These are phyloP conservation scores for Trapa incisa DNA, from an alignment of 345 rosid species.

Conservation along the genomic window DNA sequence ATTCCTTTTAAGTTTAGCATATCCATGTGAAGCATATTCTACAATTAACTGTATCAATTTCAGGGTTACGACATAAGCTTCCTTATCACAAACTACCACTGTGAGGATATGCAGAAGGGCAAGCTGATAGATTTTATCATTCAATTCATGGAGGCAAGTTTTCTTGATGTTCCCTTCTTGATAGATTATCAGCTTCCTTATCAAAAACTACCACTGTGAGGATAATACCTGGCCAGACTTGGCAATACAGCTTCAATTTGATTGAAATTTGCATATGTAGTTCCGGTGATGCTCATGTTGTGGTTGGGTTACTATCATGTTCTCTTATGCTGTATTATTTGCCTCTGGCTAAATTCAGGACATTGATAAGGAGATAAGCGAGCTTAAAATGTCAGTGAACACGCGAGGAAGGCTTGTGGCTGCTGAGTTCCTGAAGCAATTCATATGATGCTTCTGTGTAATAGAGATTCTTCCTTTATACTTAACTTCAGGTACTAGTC, in stretches of 20 bases:
- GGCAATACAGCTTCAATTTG: neutral
- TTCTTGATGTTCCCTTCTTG: slow-evolving; percentile 6
- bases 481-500: neutral
- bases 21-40: neutral
- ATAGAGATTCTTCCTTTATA: neutral
- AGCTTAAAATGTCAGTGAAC: slow-evolving; percentile 78
- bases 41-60: neutral
- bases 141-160: slow-evolving; percentile 96
- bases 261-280: neutral
- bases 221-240: neutral
- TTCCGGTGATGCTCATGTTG: neutral
- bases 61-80: slow-evolving; percentile 99
- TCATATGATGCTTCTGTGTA: slow-evolving; percentile 18
- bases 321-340: neutral
- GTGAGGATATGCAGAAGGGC: slow-evolving; percentile 96
- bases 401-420: slow-evolving; percentile 91
- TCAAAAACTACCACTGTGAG: neutral
- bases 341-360: slow-evolving; percentile 44
- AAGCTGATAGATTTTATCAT: slow-evolving; percentile 91
- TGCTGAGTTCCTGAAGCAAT: slow-evolving; percentile 84
- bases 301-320: neutral
- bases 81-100: slow-evolving; percentile 89
- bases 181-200: neutral
- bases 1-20: neutral
- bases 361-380: slow-evolving; percentile 86